Conservation (phyloP, 2,329 filamentous ascomycete genomes). For the Pyricularia pennisetigena region DNA sequence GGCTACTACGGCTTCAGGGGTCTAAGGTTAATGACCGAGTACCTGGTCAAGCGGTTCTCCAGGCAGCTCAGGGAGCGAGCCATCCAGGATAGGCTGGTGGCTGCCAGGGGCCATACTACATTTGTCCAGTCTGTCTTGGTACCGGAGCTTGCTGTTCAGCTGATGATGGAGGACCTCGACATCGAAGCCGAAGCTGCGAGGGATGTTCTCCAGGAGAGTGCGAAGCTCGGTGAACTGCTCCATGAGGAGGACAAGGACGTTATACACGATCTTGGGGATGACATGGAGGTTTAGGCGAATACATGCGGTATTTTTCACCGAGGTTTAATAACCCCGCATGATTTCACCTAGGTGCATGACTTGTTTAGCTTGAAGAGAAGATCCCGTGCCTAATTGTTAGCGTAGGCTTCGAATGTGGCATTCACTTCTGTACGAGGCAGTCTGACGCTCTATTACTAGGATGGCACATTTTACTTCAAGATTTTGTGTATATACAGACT, state of each 20-base stretch:
- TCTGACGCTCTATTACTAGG: neutral
- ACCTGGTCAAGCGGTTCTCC: constrained; percentile 52
- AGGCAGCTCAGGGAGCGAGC: constrained; percentile 50
- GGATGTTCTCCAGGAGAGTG: constrained; percentile 55
- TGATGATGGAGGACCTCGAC: constrained; percentile 48
- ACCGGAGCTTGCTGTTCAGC: constrained; percentile 51
- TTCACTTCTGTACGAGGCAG: neutral
- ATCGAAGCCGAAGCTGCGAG: constrained; percentile 32
- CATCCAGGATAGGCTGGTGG: constrained; percentile 54
- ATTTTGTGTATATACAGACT: neutral
- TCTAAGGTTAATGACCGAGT: constrained; percentile 60
- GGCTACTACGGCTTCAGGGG: constrained; percentile 81
- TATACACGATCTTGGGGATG: constrained; percentile 18
- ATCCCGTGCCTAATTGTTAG: neutral
- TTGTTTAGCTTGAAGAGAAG: neutral
- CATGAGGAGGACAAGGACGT: constrained; percentile 55
- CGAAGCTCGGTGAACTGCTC: constrained; percentile 55
- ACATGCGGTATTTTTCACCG: neutral
- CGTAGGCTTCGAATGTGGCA: neutral
- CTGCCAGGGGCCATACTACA: constrained; percentile 53
- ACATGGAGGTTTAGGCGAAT: constrained; percentile 5
- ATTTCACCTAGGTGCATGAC: neutral
- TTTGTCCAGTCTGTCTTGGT: constrained; percentile 67
- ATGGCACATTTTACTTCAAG: neutral
- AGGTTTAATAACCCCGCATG: neutral